A percentile compares a stretch with the other conserved stretches of the same genome.
Evolutionary conservation across 352 stramenopile species (phyloP).

Genomic region (Blastocystis hominis): DNA sequence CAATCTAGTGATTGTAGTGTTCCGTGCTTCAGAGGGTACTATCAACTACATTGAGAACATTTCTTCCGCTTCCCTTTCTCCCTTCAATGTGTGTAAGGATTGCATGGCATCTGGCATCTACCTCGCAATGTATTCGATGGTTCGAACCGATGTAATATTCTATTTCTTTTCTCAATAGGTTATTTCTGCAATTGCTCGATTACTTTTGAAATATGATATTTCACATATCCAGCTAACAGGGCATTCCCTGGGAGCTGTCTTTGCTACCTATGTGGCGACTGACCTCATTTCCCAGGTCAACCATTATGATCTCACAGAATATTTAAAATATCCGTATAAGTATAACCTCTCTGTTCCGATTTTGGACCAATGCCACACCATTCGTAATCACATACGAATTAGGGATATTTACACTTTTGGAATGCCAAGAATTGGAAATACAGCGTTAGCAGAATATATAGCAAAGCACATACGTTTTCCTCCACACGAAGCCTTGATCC

Average conservation of each 20-base stretch:
- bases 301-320: neutral
- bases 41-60: constrained; percentile 15
- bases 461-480: neutral
- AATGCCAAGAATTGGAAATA: constrained; percentile 18
- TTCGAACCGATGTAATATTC: neutral
- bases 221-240: neutral
- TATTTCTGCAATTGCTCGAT: neutral
- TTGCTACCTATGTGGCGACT: neutral
- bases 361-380: neutral
- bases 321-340: neutral
- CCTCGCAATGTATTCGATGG: neutral
- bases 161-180: neutral
- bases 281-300: neutral
- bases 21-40: neutral
- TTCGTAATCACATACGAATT: neutral
- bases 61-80: neutral
- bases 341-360: neutral
- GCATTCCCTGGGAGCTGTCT: neutral
- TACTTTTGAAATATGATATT: neutral
- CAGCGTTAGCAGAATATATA: neutral
- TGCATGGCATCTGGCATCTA: neutral
- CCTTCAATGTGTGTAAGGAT: neutral
- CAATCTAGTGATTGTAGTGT: neutral
- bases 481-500: neutral
- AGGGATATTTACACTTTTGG: neutral